Conservation (phyloP, 192 early-diverging fungal genomes). For the Coemansia guatemalensis region DNA sequence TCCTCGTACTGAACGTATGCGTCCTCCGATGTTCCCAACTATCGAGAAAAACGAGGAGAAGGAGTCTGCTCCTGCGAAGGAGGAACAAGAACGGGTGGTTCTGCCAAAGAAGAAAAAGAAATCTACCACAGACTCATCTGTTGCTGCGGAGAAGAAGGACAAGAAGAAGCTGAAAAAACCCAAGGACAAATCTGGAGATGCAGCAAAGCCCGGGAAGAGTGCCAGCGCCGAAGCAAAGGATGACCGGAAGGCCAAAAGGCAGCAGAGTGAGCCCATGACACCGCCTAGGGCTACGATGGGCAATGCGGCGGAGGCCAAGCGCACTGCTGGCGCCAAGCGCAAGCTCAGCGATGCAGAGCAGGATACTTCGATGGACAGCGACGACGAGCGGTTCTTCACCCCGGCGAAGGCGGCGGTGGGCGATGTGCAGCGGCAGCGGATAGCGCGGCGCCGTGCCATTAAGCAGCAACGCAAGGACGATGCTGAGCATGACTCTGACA, state of each 20-base stretch:
- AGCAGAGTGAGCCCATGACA: background rate
- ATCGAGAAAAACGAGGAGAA: background rate
- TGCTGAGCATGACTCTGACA: background rate
- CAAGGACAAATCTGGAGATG: background rate
- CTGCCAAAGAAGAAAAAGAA: background rate
- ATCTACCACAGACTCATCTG: no score
- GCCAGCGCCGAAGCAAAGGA: no score
- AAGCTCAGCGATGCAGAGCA: conserved; percentile 38
- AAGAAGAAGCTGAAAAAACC: conserved; percentile 10
- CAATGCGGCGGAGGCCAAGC: conserved; percentile 13
- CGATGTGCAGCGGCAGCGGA: conserved; percentile 12
- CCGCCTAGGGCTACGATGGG: conserved; percentile 11
- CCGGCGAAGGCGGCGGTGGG: conserved; percentile 3
- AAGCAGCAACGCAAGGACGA: background rate
- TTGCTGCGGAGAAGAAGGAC: conserved; percentile 1
- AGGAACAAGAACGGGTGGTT: background rate
- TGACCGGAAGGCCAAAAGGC: background rate
- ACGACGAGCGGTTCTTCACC: conserved; percentile 25
- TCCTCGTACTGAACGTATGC: conserved; percentile 7
- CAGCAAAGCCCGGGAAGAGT: no score
- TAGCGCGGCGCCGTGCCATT: background rate
- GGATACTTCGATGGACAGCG: conserved; percentile 20
- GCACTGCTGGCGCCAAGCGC: conserved; percentile 28
- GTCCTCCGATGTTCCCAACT: background rate
- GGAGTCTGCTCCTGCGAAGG: background rate